phyloP scores from a whole-genome alignment of 306 rosid genomes.

The Arachis hypogaea region DNA sequence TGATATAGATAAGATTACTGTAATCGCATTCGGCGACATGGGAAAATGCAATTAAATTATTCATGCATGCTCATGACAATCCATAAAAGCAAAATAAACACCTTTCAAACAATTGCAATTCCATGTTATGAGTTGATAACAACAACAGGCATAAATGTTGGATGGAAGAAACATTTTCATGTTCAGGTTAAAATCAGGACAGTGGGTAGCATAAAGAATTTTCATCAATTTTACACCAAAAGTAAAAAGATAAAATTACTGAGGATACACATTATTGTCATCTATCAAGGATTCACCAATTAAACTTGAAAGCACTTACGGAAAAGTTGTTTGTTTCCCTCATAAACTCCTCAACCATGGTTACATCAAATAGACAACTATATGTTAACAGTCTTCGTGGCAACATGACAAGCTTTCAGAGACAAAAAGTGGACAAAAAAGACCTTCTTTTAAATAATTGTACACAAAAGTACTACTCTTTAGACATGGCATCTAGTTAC shows the following conservation, averaged over 20 bases:
- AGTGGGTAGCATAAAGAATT: neutral
- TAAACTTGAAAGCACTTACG: no score
- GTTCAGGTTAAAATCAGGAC: conserved; percentile 29
- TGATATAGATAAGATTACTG: conserved; percentile 14
- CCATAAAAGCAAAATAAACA: conserved; percentile 22
- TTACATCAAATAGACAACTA: neutral
- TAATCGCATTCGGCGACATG: conserved; percentile 10
- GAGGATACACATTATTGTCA: conserved; percentile 1
- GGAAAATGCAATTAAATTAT: conserved; percentile 27
- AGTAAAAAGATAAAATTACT: conserved; percentile 7
- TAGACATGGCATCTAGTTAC: conserved; percentile 18
- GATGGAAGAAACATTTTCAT: conserved; percentile 6
- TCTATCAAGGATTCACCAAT: neutral
- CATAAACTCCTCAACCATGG: conserved; percentile 4
- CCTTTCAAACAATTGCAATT: conserved; percentile 6
- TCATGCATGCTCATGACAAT: neutral
- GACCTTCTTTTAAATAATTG: neutral
- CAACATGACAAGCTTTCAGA: neutral
- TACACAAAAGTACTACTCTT: neutral
- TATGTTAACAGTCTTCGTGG: neutral
- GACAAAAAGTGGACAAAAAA: neutral
- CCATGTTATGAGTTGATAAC: conserved; percentile 1
- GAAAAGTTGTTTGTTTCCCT: neutral
- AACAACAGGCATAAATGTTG: neutral
- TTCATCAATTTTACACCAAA: conserved; percentile 22